A percentile compares a stretch with the other conserved stretches of the same genome.
These are phyloP conservation scores for Tephrocybe sp. DNA, from an alignment of 768 basidiomycete genomes.

Conservation along the genomic window DNA sequence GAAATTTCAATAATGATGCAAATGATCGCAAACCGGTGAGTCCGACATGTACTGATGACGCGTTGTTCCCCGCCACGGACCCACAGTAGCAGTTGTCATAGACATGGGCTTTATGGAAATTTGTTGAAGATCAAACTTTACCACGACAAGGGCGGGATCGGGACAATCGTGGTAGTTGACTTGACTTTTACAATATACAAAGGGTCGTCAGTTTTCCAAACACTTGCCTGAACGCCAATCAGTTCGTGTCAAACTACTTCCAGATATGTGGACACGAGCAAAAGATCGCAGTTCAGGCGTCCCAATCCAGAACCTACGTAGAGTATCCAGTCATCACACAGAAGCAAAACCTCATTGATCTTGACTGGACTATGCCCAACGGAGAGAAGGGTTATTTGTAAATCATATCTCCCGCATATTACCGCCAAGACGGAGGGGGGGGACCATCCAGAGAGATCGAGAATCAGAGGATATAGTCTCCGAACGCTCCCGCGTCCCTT, in stretches of 20 bases:
- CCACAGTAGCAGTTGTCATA: too few relatives aligned
- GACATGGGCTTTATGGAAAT: not conserved
- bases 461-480: too few relatives aligned
- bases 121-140: not conserved
- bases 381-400: not conserved
- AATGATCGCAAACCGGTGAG: too few relatives aligned
- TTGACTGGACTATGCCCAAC: not conserved
- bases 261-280: not conserved
- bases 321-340: too few relatives aligned
- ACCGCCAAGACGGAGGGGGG: not conserved
- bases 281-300: too few relatives aligned
- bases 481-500: not conserved
- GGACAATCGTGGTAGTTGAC: too few relatives aligned
- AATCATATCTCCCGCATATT: slow-evolving; percentile 7
- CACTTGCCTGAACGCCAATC: slow-evolving; percentile 12
- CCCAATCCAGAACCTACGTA: too few relatives aligned
- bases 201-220: not conserved
- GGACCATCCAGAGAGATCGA: not conserved
- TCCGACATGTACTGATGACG: too few relatives aligned
- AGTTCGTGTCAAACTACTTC: slow-evolving; percentile 1
- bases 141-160: not conserved
- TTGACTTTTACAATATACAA: too few relatives aligned
- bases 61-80: too few relatives aligned
- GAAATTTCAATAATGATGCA: too few relatives aligned
- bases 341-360: not conserved